Evolutionary conservation across 164 flowering plant species (phyloP).

Genomic region (Houttuynia cordata): DNA sequence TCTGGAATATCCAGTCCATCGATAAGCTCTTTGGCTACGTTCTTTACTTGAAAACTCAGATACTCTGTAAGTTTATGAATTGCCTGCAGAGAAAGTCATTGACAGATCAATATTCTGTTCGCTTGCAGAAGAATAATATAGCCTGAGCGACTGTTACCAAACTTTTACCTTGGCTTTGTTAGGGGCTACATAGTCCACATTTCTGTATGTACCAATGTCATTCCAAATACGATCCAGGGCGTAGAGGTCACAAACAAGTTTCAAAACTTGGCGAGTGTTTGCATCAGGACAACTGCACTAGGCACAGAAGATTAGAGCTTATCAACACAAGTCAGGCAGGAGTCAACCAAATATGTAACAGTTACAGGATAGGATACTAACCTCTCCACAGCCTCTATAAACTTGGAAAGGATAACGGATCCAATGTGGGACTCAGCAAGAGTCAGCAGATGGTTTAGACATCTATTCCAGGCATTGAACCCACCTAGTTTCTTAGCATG

Average conservation of each 20-base stretch:
- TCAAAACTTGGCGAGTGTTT: constrained; percentile 50
- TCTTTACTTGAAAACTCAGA: constrained; percentile 79
- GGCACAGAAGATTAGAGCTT: constrained; percentile 3
- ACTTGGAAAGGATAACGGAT: constrained; percentile 78
- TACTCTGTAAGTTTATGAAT: constrained; percentile 88
- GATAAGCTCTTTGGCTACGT: constrained; percentile 61
- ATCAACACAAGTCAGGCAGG: too few relatives aligned
- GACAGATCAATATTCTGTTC: neutral
- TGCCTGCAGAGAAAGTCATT: constrained; percentile 39
- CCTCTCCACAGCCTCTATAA: constrained; percentile 81
- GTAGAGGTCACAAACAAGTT: constrained; percentile 87
- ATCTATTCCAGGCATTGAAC: constrained; percentile 99
- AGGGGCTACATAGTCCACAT: constrained; percentile 94
- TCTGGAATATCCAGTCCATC: constrained; percentile 88
- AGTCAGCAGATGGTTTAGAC: constrained; percentile 86
- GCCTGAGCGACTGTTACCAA: too few relatives aligned
- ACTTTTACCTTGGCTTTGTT: constrained; percentile 85
- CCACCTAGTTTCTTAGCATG: constrained; percentile 76
- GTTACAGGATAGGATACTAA: constrained; percentile 8
- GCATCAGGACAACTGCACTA: constrained; percentile 65
- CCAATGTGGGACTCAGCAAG: constrained; percentile 96
- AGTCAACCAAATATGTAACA: too few relatives aligned
- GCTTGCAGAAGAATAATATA: too few relatives aligned
- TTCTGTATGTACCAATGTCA: constrained; percentile 93
- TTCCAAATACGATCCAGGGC: constrained; percentile 94